A percentile compares a stretch with the other conserved stretches of the same genome.
Conservation (phyloP, 306 rosid genomes). For the Malus asiatica region DNA sequence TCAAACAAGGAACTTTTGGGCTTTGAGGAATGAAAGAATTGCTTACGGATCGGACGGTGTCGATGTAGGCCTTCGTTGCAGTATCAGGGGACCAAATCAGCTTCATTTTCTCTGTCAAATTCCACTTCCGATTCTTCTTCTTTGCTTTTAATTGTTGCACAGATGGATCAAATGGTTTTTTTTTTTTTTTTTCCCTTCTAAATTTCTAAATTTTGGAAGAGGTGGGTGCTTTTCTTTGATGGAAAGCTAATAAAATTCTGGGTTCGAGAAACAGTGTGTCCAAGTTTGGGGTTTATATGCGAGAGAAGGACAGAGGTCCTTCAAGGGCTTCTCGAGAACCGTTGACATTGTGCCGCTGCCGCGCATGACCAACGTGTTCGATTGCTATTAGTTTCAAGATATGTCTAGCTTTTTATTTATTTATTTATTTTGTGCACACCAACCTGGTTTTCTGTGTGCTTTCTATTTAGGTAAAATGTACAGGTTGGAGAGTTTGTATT, state of each 20-base stretch:
- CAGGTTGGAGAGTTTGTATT: neutral
- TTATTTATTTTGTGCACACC: neutral
- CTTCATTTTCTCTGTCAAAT: constrained; percentile 40
- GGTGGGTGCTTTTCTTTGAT: neutral
- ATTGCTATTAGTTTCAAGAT: constrained; percentile 20
- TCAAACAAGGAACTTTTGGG: neutral
- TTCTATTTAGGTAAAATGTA: neutral
- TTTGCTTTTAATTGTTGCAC: neutral
- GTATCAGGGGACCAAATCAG: constrained; percentile 87
- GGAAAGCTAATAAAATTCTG: neutral
- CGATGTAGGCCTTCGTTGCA: constrained; percentile 81
- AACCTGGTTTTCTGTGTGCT: neutral
- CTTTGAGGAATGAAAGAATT: neutral
- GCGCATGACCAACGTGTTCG: constrained; percentile 34
- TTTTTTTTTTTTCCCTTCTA: neutral
- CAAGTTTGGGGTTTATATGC: constrained; percentile 10
- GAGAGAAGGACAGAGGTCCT: neutral
- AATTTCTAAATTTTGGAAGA: no score
- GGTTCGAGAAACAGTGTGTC: neutral
- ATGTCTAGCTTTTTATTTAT: neutral
- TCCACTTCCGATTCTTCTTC: neutral
- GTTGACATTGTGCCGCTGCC: constrained; percentile 41
- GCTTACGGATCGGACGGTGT: constrained; percentile 73
- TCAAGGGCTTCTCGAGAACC: constrained; percentile 11
- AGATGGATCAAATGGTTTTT: no score